These are phyloP conservation scores for Daldinia eschscholtzii DNA, from an alignment of 2,329 filamentous ascomycete species.

Conservation along the genomic window DNA sequence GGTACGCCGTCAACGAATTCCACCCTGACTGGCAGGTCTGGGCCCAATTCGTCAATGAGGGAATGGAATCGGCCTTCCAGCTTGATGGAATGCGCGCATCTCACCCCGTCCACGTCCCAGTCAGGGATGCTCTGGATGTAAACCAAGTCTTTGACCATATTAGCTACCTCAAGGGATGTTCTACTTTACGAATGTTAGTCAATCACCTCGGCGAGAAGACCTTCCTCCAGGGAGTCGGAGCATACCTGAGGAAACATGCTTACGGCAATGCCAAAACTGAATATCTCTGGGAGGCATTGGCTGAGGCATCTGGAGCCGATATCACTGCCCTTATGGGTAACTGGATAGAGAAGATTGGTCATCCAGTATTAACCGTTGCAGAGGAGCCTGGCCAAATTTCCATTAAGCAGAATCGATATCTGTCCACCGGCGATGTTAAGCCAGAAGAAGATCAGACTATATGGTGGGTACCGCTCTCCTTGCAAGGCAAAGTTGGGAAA, in stretches of 20 bases:
- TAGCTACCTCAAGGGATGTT: conserved; percentile 96
- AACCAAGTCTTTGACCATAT: conserved; percentile 99
- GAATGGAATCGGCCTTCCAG: conserved; percentile 89
- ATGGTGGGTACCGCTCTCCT: conserved; percentile 94
- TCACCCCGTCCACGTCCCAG: conserved; percentile 95
- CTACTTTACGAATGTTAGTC: conserved; percentile 95
- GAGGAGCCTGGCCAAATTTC: conserved; percentile 87
- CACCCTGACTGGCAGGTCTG: conserved; percentile 98
- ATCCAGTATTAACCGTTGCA: conserved; percentile 87
- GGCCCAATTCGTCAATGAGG: conserved; percentile 97
- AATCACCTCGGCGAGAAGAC: conserved; percentile 87
- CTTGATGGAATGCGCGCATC: conserved; percentile 92
- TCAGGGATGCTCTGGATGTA: conserved; percentile 92
- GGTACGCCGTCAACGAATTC: conserved; percentile 90
- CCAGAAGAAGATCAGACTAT: conserved; percentile 89
- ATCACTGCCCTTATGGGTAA: conserved; percentile 89
- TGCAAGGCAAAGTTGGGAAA: conserved; percentile 80
- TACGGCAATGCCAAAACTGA: conserved; percentile 93
- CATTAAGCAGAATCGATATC: conserved; percentile 87
- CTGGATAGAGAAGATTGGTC: conserved; percentile 96
- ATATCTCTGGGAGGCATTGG: conserved; percentile 90
- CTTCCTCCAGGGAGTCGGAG: conserved; percentile 90
- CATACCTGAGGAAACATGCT: conserved; percentile 88
- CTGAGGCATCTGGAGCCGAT: conserved; percentile 87
- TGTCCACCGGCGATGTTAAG: conserved; percentile 91